These are phyloP conservation scores for Micractinium conductrix DNA, from an alignment of 139 green algal genomes.

Conservation along the genomic window DNA sequence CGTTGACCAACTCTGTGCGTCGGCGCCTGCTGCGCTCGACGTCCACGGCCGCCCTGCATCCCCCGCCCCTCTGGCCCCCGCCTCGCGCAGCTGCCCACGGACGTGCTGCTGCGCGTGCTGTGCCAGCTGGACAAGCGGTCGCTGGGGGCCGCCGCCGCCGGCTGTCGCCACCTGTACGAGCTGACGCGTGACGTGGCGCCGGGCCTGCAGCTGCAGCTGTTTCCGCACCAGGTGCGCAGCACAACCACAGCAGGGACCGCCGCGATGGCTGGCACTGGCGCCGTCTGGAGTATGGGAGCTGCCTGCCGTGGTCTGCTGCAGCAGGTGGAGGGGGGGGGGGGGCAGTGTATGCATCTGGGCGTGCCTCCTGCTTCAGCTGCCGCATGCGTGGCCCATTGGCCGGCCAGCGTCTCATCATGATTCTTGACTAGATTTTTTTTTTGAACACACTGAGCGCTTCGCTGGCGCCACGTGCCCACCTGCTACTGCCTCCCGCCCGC, in stretches of 20 bases:
- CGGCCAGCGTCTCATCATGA: too few species aligned
- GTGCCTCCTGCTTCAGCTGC: too few species aligned
- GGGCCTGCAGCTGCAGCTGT: slow-evolving; percentile 66
- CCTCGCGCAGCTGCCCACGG: background rate
- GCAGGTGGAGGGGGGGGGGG: too few species aligned
- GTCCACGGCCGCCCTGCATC: background rate
- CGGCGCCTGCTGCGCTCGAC: background rate
- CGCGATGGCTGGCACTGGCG: too few species aligned
- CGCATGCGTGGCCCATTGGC: too few species aligned
- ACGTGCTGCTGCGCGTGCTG: slow-evolving; percentile 4
- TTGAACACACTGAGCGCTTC: background rate
- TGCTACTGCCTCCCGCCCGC: background rate
- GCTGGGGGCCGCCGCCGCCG: background rate
- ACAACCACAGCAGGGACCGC: too few species aligned
- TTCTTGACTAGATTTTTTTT: too few species aligned
- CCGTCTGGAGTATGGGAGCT: too few species aligned
- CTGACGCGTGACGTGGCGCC: slow-evolving; percentile 53
- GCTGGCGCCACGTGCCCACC: background rate
- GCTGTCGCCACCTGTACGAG: slow-evolving; percentile 36
- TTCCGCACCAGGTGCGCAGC: slow-evolving; percentile 58
- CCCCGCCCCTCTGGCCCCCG: background rate
- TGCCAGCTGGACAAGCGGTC: background rate
- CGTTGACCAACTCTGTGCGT: too few species aligned
- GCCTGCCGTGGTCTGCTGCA: too few species aligned
- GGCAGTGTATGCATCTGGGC: too few species aligned